Evolutionary conservation across 1,284 basidiomycete genomes (phyloP).

Genomic region (Ustilago tritici): DNA sequence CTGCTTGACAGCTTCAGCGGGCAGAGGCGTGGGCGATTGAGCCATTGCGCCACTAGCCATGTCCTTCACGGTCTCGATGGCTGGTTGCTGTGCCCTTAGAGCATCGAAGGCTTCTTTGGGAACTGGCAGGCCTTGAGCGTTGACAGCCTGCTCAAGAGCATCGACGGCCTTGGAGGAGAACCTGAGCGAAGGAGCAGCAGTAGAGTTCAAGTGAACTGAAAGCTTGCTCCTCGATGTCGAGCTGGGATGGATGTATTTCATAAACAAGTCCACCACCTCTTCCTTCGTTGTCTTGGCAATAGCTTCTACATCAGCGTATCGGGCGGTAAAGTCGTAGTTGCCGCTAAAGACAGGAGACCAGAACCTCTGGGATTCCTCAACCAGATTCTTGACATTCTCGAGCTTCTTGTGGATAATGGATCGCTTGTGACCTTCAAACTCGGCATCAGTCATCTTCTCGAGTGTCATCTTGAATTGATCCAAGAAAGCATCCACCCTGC

Average conservation of each 20-base stretch:
- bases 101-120: conserved; percentile 73
- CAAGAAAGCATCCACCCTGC: conserved; percentile 87
- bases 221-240: conserved; percentile 55
- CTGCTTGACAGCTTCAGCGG: conserved; percentile 72
- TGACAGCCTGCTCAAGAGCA: conserved; percentile 76
- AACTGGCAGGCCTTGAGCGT: conserved; percentile 73
- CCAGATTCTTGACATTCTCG: conserved; percentile 66
- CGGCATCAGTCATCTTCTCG: conserved; percentile 55
- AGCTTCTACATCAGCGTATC: conserved; percentile 77
- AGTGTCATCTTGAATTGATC: conserved; percentile 75
- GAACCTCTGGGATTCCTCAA: conserved; percentile 67
- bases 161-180: conserved; percentile 78
- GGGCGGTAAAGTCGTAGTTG: conserved; percentile 71
- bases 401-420: conserved; percentile 66
- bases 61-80: conserved; percentile 64
- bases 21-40: conserved; percentile 68
- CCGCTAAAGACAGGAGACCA: conserved; percentile 77
- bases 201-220: conserved; percentile 68
- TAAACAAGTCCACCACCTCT: conserved; percentile 83
- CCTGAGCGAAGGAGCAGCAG: conserved; percentile 73
- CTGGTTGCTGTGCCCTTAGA: conserved; percentile 73
- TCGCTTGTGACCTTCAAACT: conserved; percentile 61
- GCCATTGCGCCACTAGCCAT: conserved; percentile 56
- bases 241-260: conserved; percentile 75
- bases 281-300: conserved; percentile 79